These are phyloP conservation scores for Wickerhamomyces bovis DNA, from an alignment of 805 yeast genomes.

Conservation along the genomic window DNA sequence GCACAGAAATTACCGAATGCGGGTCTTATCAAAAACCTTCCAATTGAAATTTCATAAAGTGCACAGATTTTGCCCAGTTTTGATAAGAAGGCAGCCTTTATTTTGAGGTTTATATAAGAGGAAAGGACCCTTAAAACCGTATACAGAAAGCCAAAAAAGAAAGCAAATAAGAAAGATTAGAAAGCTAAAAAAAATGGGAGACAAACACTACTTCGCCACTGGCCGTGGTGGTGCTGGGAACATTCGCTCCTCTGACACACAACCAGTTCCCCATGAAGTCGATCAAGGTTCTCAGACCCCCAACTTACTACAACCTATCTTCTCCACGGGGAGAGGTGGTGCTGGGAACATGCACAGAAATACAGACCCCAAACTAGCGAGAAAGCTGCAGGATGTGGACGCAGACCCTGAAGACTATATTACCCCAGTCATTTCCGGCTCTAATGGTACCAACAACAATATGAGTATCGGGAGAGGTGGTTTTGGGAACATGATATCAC, in stretches of 20 bases:
- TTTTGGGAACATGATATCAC: constrained; percentile 51
- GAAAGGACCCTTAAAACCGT: not conserved
- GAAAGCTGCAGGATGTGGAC: constrained; percentile 66
- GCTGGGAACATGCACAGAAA: constrained; percentile 69
- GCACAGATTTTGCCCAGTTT: not conserved
- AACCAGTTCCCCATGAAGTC: constrained; percentile 49
- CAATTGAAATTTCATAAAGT: not conserved
- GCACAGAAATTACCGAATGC: not conserved
- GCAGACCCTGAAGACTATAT: constrained; percentile 32
- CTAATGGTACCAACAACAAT: constrained; percentile 22
- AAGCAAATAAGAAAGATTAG: not conserved
- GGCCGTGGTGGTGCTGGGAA: constrained; percentile 82
- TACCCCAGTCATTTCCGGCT: constrained; percentile 35
- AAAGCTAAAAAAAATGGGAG: not conserved
- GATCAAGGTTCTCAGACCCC: constrained; percentile 62
- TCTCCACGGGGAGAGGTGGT: constrained; percentile 76
- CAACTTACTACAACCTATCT: constrained; percentile 44
- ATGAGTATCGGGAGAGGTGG: constrained; percentile 56
- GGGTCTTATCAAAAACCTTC: not conserved
- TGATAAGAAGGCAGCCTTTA: not conserved
- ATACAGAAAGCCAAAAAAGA: not conserved
- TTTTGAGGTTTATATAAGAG: not conserved
- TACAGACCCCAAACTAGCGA: constrained; percentile 49
- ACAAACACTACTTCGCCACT: constrained; percentile 47
- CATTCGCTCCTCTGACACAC: constrained; percentile 37